These are phyloP conservation scores for Cicer pinnatifidum DNA, from an alignment of 306 rosid species.

Conservation along the genomic window DNA sequence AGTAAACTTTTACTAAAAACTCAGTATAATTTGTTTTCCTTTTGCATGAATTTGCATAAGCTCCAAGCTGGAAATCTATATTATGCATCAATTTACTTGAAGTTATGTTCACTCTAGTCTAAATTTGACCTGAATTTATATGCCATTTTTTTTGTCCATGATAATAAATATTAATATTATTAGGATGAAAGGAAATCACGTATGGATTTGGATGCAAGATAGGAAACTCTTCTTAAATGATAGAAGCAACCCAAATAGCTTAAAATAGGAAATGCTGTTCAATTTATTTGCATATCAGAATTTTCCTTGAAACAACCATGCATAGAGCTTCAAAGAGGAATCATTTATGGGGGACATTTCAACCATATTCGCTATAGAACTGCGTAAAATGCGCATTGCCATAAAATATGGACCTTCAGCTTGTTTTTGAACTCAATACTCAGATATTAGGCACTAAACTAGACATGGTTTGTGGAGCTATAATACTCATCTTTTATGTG, in stretches of 20 bases:
- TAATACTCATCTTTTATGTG: not conserved
- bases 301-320: conserved; percentile 20
- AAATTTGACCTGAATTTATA: conserved; percentile 13
- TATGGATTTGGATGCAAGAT: not conserved
- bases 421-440: not conserved
- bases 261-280: conserved; percentile 21
- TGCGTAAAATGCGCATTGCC: conserved; percentile 11
- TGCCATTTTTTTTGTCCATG: not conserved
- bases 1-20: not conserved
- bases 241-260: conserved; percentile 13
- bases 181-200: not conserved
- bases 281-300: conserved; percentile 10
- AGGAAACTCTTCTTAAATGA: not conserved
- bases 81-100: conserved; percentile 1
- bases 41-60: not conserved
- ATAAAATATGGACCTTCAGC: not conserved
- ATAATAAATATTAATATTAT: not conserved
- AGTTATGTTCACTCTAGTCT: conserved; percentile 8
- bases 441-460: not conserved
- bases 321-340: not conserved
- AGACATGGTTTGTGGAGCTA: not conserved
- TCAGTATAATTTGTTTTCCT: not conserved
- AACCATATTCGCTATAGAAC: conserved; percentile 4
- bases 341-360: conserved; percentile 3
- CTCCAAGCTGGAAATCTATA: not conserved